Evolutionary conservation across 768 basidiomycete species (phyloP).

Genomic region (Paxillus ammoniavirescens): DNA sequence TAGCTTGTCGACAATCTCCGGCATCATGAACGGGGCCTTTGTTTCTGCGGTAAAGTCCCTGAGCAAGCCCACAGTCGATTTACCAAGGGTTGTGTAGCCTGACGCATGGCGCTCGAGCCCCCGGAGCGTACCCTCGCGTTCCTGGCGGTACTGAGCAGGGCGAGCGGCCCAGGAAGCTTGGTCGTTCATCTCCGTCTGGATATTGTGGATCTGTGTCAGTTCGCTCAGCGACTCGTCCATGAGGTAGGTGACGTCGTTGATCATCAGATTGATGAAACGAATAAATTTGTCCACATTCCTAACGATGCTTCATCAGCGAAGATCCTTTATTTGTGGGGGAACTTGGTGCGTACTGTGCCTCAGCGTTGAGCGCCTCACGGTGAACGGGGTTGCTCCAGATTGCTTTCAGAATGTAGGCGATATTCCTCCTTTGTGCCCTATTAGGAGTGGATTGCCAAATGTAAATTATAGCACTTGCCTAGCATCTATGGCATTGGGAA

Average conservation of each 20-base stretch:
- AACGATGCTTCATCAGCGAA: slow-evolving; percentile 8
- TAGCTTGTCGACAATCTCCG: slow-evolving; percentile 92
- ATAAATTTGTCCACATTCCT: slow-evolving; percentile 93
- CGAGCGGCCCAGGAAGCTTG: slow-evolving; percentile 64
- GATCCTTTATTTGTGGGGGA: not conserved
- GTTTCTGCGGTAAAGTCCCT: slow-evolving; percentile 92
- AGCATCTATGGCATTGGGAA: slow-evolving; percentile 42
- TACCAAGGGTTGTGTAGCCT: slow-evolving; percentile 82
- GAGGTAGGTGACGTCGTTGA: slow-evolving; percentile 98
- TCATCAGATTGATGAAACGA: slow-evolving; percentile 94
- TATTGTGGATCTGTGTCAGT: slow-evolving; percentile 81
- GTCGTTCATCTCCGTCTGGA: slow-evolving; percentile 85
- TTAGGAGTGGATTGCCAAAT: slow-evolving; percentile 10
- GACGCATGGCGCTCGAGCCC: slow-evolving; percentile 83
- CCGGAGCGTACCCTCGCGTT: slow-evolving; percentile 75
- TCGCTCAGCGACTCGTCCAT: slow-evolving; percentile 95
- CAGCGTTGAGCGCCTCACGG: slow-evolving; percentile 77
- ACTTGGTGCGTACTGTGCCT: slow-evolving; percentile 60
- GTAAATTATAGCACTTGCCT: slow-evolving; percentile 33
- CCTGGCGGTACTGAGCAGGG: slow-evolving; percentile 72
- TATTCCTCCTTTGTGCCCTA: slow-evolving; percentile 64
- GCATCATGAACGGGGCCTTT: slow-evolving; percentile 90
- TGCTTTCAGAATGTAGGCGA: slow-evolving; percentile 81
- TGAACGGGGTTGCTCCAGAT: slow-evolving; percentile 92
- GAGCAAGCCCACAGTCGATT: slow-evolving; percentile 86